These are phyloP conservation scores for Ceratocystiopsis sp. DNA, from an alignment of 2,329 filamentous ascomycete species.

Conservation along the genomic window DNA sequence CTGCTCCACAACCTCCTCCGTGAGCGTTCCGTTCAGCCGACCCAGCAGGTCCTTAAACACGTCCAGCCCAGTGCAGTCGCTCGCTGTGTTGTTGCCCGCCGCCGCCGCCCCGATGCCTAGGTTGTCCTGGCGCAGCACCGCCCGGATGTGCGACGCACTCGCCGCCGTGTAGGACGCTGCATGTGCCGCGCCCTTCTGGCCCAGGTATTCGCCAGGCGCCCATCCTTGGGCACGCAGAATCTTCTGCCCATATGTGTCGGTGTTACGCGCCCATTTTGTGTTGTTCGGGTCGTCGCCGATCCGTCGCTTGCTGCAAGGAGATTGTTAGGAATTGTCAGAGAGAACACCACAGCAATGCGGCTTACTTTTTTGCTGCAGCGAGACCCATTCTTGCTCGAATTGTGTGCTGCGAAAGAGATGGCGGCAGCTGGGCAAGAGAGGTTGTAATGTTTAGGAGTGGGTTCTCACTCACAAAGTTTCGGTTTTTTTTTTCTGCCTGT, in stretches of 20 bases:
- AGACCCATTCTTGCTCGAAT: conserved; percentile 40
- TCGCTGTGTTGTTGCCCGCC: conserved; percentile 36
- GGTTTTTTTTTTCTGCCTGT: conserved; percentile 4
- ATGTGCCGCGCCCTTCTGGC: conserved; percentile 59
- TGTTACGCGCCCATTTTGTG: conserved; percentile 76
- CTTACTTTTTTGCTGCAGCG: conserved; percentile 49
- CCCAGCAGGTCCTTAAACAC: conserved; percentile 76
- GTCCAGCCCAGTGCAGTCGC: conserved; percentile 70
- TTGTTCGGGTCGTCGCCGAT: conserved; percentile 90
- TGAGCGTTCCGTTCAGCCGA: conserved; percentile 66
- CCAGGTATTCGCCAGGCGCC: conserved; percentile 70
- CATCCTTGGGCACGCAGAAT: conserved; percentile 82
- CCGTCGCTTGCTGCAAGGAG: conserved; percentile 34
- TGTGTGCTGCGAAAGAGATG: too few relatives aligned
- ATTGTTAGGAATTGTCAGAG: not conserved
- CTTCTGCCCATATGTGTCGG: conserved; percentile 70
- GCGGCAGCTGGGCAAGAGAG: too few relatives aligned
- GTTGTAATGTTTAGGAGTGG: too few relatives aligned
- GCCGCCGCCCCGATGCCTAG: conserved; percentile 73
- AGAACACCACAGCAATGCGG: not conserved
- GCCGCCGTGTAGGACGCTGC: conserved; percentile 61
- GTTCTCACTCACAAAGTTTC: too few relatives aligned
- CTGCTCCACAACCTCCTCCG: conserved; percentile 51
- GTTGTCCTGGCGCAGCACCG: conserved; percentile 77
- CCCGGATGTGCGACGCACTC: conserved; percentile 71